Conservation (phyloP, 2,329 filamentous ascomycete species). For the Aspergillus sp. region DNA sequence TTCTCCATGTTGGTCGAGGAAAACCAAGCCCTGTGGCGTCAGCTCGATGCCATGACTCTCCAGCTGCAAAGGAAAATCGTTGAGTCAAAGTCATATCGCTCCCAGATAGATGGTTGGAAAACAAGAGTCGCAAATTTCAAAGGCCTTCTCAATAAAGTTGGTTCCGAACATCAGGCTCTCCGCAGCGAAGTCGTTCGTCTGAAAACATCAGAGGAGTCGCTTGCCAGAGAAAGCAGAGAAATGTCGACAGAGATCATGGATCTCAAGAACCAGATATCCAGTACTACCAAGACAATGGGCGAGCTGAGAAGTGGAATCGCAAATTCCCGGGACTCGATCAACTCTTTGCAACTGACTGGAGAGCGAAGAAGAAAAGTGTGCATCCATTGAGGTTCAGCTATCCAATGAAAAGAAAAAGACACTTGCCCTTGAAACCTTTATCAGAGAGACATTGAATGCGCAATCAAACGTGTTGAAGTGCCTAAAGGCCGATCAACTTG, state of each 20-base stretch:
- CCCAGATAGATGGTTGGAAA: slow-evolving; percentile 35
- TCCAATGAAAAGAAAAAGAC: slow-evolving; percentile 30
- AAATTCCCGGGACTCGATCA: slow-evolving; percentile 17
- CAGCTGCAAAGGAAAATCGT: slow-evolving; percentile 19
- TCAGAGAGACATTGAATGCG: slow-evolving; percentile 23
- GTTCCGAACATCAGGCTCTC: slow-evolving; percentile 32
- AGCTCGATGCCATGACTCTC: slow-evolving; percentile 19
- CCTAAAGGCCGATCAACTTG: slow-evolving; percentile 24
- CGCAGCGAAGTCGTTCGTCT: slow-evolving; percentile 29
- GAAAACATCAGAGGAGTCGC: slow-evolving; percentile 20
- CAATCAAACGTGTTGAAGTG: slow-evolving; percentile 21
- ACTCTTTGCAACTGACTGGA: slow-evolving; percentile 25
- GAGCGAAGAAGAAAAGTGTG: slow-evolving; percentile 20
- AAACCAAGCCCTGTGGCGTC: slow-evolving; percentile 26
- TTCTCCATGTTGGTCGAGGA: slow-evolving; percentile 24
- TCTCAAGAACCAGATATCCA: slow-evolving; percentile 17
- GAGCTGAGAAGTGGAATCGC: slow-evolving; percentile 20
- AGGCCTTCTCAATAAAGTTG: slow-evolving; percentile 32
- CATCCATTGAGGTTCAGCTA: slow-evolving; percentile 20
- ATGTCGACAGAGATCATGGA: slow-evolving; percentile 24
- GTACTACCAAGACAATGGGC: slow-evolving; percentile 11
- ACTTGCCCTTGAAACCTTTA: slow-evolving; percentile 30
- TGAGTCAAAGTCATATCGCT: slow-evolving; percentile 19
- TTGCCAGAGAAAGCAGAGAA: slow-evolving; percentile 26
- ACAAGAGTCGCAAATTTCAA: slow-evolving; percentile 32